These are phyloP conservation scores for Calcarisporium arbuscula DNA, from an alignment of 2,329 filamentous ascomycete genomes.

Conservation along the genomic window DNA sequence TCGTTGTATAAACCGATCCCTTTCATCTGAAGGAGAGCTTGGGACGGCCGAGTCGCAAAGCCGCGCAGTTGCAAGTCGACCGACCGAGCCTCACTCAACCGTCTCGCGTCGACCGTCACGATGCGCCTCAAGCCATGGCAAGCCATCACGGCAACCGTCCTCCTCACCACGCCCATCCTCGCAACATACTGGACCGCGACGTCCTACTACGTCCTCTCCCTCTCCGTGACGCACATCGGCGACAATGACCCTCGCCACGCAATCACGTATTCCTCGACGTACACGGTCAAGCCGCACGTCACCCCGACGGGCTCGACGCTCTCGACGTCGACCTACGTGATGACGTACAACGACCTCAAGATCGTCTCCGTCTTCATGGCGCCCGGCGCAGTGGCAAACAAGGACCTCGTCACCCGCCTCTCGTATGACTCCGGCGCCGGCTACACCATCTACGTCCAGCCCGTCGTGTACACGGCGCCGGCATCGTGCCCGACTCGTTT, in stretches of 20 bases:
- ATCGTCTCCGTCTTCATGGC: constrained; percentile 12
- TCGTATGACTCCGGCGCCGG: constrained; percentile 5
- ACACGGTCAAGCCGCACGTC: constrained; percentile 10
- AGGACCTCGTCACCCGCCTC: constrained; percentile 8
- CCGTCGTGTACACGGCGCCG: constrained; percentile 18
- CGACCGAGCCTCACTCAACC: too few species aligned
- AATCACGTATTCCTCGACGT: constrained; percentile 4
- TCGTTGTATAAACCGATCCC: too few species aligned
- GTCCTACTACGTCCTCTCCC: constrained; percentile 10
- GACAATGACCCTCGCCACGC: constrained; percentile 6
- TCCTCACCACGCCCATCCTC: too few species aligned
- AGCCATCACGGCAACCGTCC: too few species aligned
- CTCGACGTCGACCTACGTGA: constrained; percentile 5
- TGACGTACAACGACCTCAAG: constrained; percentile 12
- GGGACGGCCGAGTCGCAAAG: too few species aligned
- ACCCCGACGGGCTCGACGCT: constrained; percentile 5
- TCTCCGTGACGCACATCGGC: constrained; percentile 7
- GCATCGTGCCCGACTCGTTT: constrained; percentile 19
- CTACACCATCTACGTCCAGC: constrained; percentile 12
- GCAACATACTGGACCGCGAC: constrained; percentile 13
- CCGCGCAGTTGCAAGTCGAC: too few species aligned
- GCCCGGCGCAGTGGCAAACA: constrained; percentile 5
- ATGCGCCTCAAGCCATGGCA: too few species aligned
- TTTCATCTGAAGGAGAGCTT: too few species aligned
- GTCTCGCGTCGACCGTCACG: too few species aligned